Percentiles rank a stretch among this genome's conserved stretches.
Conservation (phyloP, 2,329 filamentous ascomycete species). For the Sporothrix brunneoviolacea region DNA sequence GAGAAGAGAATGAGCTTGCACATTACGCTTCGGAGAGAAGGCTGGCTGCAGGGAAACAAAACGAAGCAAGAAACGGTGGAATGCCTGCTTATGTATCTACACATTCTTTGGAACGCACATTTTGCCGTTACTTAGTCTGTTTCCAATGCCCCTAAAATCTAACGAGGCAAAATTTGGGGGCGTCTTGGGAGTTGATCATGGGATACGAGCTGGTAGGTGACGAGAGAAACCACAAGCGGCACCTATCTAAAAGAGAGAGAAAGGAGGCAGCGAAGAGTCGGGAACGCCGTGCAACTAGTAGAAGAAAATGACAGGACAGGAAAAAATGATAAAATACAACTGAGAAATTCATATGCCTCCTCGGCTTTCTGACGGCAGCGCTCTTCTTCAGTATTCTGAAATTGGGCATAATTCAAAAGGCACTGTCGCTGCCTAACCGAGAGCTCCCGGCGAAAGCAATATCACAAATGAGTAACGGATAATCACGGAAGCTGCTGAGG, state of each 20-base stretch:
- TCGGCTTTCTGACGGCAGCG: too few species aligned
- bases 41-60: slow-evolving; percentile 7
- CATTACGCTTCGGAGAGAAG: slow-evolving; percentile 4
- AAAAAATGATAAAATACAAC: slow-evolving; percentile 2
- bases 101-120: too few species aligned
- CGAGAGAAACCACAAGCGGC: too few species aligned
- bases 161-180: too few species aligned
- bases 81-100: background rate
- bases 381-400: too few species aligned
- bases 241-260: background rate
- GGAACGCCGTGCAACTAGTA: slow-evolving; percentile 2
- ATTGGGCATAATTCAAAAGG: too few species aligned
- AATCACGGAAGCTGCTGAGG: background rate
- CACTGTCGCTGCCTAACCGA: background rate
- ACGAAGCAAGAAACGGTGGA: background rate
- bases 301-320: background rate
- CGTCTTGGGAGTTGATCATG: background rate
- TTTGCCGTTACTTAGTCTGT: too few species aligned
- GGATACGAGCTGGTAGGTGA: background rate
- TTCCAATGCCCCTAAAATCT: too few species aligned
- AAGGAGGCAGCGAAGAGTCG: background rate
- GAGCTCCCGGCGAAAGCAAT: background rate
- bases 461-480: slow-evolving; percentile 1
- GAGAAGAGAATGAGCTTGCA: background rate
- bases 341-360: background rate